Conservation (phyloP, 495 filamentous ascomycete genomes). For the Penicillium samsonianum region DNA sequence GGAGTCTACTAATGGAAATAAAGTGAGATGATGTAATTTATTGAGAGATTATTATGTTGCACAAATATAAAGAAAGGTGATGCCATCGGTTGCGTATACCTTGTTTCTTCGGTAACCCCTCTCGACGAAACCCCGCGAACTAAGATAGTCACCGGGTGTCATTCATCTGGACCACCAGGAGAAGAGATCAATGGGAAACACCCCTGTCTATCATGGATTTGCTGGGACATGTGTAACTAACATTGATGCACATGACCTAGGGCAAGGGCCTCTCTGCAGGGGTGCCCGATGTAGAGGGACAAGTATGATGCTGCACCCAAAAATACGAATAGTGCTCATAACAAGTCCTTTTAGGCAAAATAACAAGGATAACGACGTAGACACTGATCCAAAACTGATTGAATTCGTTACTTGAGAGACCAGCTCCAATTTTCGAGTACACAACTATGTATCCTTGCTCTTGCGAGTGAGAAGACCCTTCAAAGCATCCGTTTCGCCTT, state of each 20-base stretch:
- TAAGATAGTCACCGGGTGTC: not conserved
- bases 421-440: slow-evolving; percentile 17
- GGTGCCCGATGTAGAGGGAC: not conserved
- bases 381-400: not conserved
- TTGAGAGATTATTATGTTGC: not conserved
- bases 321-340: not conserved
- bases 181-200: not conserved
- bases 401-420: slow-evolving; percentile 13
- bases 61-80: not conserved
- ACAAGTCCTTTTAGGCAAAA: not conserved
- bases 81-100: not conserved
- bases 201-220: not conserved
- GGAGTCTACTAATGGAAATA: not conserved
- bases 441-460: slow-evolving; percentile 18
- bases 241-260: not conserved
- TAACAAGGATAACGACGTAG: not conserved
- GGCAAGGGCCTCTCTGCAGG: not conserved
- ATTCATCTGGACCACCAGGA: not conserved
- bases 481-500: slow-evolving; percentile 58
- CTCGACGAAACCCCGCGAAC: too few species aligned
- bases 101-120: not conserved
- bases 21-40: not conserved
- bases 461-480: slow-evolving; percentile 34
- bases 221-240: not conserved
- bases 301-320: not conserved